Evolutionary conservation across 1,139 yeast genomes (phyloP), one percentile per base, ranked within the genome.

Genomic region (Debaryomyces sp.): DNA sequence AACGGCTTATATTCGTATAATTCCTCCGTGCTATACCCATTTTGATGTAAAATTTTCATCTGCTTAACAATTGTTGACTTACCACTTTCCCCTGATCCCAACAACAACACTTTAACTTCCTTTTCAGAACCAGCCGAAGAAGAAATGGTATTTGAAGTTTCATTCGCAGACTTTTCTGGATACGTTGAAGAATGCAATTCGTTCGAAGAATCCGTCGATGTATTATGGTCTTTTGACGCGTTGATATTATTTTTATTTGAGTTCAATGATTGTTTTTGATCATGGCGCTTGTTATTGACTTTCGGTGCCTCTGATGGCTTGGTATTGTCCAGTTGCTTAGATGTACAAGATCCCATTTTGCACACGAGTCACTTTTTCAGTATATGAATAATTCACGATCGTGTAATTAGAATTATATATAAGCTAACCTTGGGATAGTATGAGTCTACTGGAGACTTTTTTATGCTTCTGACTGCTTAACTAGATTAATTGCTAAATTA

Each of bases 41-140:
- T 77, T 57, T 86, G 87, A 61, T 86, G 91, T 48, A 87, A 68
- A 45, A 87, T 85, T 62, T 85, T 87, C 73, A 87, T 78, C 64
- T 87, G 94, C 61, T 86, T 87, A 44, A 87, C 80, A 43, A 87
- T 82, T 5, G 94, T 87, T 3, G 91, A 84, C 60, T 87, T 87
- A 13, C 94, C 94, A 58, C 87, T 80, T 61, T 87, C 95, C 23
- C 94, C 95, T 0, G 92, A 84, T 6, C 95, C 95, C 46, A 87
- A 68, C 38, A 87, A 69, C 34, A 87, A 68, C 38, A 85, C 82
- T 61, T 87, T 87, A 30, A 85, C 80, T 53, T 80, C 84, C 50
- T 74, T 73, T 21, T 62, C 64, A 22, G 37, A 18, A 22, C 43
- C 43, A 27, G 43, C 37, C 36, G 36, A 41, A 41, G 43, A n/a